Percentiles rank a stretch among this genome's conserved stretches.
phyloP scores from a whole-genome alignment of 768 basidiomycete species.

The Mycena kentingensis region DNA sequence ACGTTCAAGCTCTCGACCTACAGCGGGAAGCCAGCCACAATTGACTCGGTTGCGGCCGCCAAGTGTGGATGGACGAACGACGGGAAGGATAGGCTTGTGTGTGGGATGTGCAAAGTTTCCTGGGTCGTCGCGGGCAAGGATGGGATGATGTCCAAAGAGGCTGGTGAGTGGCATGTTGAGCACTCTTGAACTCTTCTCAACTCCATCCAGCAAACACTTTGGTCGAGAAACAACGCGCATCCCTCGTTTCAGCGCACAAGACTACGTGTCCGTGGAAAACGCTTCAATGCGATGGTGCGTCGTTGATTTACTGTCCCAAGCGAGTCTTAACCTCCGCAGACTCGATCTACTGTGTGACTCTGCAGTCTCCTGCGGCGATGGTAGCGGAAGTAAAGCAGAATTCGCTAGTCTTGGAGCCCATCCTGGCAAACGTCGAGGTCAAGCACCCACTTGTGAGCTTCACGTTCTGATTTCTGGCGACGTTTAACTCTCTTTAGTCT shows the following conservation, averaged over 20 bases:
- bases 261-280: constrained; percentile 83
- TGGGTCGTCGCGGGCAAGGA: constrained; percentile 74
- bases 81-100: constrained; percentile 77
- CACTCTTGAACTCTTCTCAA: background rate
- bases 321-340: constrained; percentile 35
- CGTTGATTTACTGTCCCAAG: background rate
- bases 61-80: constrained; percentile 86
- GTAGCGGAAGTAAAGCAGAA: constrained; percentile 59
- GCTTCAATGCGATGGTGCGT: constrained; percentile 77
- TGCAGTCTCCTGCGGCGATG: constrained; percentile 66
- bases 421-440: constrained; percentile 55
- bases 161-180: constrained; percentile 58
- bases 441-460: constrained; percentile 72
- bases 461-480: constrained; percentile 3
- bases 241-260: constrained; percentile 73
- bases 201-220: constrained; percentile 57
- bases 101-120: constrained; percentile 67
- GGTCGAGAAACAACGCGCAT: constrained; percentile 70
- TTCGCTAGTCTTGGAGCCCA: constrained; percentile 54
- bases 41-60: constrained; percentile 79
- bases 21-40: constrained; percentile 69
- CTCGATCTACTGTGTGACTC: constrained; percentile 73
- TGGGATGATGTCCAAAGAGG: constrained; percentile 74
- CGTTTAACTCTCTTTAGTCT: constrained; percentile 42
- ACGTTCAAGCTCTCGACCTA: constrained; percentile 83